Base-by-base conservation (phyloP, 139 green algal genomes). In the Spirogloea muscicola region DNA sequence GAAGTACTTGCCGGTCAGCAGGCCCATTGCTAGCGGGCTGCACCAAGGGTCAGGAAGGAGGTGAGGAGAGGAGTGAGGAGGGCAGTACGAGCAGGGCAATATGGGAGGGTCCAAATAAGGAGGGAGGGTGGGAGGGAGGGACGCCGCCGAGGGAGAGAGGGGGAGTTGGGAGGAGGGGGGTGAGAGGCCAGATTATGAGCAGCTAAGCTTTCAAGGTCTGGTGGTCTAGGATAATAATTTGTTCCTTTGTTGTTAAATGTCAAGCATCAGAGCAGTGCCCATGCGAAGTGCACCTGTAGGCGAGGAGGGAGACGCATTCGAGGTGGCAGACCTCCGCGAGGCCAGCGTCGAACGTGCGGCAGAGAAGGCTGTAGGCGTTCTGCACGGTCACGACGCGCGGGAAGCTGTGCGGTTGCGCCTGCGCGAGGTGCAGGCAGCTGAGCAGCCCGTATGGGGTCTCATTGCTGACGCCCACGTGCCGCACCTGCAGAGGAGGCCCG, bases 401-500 rank as follows among this genome's bases (percentile, higher is more conserved):
- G 3, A 72, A 18, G 5, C 10, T 62, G 52, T 18, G 52, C 52
- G 57, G 10, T 10, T 6, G 60, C 10, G 13, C 10, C 60, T 10
- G 9, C 60, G 89, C 87, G 0, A 79, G 68, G 77, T 88, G 76
- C 40, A 76, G 86, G 39, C 90, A 86, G 63, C 84, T 69, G 44
- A 75, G 84, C 65, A 93, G 71, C 0, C 90, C 91, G 43, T 84
- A 94, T 6, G 86, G 82, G 7, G 87, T 93, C 64, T 96, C 91
- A 73, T 96, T 96, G 74, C 72, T 88, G 1, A 96, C 62, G 1
- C 91, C 91, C 83, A 90, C 91, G 40, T 92, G 57, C 34, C 76
- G 73, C 62, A 96, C 87, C 82, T 96, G 49, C 49, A 60, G 10
- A 31, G 49, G 5, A 25, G n/a, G 33, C 33, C 5, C 67, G 80